Evolutionary conservation across 805 yeast genomes (phyloP), one percentile per base, ranked within the genome.

Genomic region (Candida ficus): DNA sequence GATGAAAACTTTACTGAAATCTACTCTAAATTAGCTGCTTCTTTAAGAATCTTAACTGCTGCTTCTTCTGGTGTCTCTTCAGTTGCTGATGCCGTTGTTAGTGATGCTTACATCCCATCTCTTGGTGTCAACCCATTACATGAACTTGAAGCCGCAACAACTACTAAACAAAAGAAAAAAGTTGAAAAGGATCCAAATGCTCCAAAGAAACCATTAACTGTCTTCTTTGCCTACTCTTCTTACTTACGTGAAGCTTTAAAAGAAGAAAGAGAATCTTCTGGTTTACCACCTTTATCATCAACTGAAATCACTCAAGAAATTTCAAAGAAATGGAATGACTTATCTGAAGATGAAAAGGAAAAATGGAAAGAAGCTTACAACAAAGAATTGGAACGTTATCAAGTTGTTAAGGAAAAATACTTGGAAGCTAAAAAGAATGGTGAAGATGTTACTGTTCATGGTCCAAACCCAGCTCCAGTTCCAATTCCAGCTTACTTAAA

Each of bases 171-270:
- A n/a, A 69, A 66, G 64, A 70, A 70, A 60, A 70, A 67, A 50
- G 63, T 61, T 42, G 81, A 76, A 64, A 77, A 75, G 52, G 98
- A 91, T 63, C 97, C 97, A 38, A 82, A 85, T 56, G 96, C 96
- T 33, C 99, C 99, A 44, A 88, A 86, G 71, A 89, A 89, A 57
- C 98, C 99, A 13, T 70, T 87, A 56, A 89, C 96, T 18, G 83
- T 86, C 33, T 90, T 80, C 67, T 85, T 91, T 62, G 74, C 80
- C 31, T 91, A 79, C 63, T 79, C 87, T 39, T 80, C 83, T 49
- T 79, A 77, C 49, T 75, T 79, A 49, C 80, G 96, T 56, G 83
- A 82, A 46, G 67, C 72, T 29, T 72, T 90, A 47, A 77, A 81
- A 42, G 80, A 75, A 39, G 89, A 84, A 47, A 75, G 95, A 56